Percentiles rank a stretch among this genome's conserved stretches.
Evolutionary conservation across 2,329 filamentous ascomycete species (phyloP).

Genomic region (Diaporthe vexans): DNA sequence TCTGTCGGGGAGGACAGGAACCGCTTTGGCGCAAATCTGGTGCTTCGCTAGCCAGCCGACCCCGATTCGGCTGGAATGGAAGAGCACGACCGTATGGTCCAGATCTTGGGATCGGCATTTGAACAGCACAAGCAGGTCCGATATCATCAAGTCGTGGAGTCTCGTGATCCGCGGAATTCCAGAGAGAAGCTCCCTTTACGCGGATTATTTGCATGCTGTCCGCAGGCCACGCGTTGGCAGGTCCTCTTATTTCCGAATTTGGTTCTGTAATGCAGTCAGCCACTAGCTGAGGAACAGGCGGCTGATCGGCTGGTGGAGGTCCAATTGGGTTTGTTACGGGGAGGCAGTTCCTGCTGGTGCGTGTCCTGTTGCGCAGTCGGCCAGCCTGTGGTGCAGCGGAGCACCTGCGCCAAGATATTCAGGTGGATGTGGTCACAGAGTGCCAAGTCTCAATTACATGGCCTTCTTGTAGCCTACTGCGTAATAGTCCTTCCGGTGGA

Average conservation of each 20-base stretch:
- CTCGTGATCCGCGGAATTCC: neutral
- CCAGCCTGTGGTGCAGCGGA: neutral
- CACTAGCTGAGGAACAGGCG: conserved; percentile 26
- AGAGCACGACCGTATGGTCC: neutral
- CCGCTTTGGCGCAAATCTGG: conserved; percentile 8
- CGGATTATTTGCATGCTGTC: conserved; percentile 7
- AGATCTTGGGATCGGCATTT: conserved; percentile 5
- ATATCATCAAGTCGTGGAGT: neutral
- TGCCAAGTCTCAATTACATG: conserved; percentile 24
- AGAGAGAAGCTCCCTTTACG: neutral
- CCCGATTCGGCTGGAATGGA: conserved; percentile 21
- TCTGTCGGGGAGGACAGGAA: conserved; percentile 8
- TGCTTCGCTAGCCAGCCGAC: conserved; percentile 17
- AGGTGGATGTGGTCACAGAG: conserved; percentile 9
- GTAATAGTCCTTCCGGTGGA: neutral
- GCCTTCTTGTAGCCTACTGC: conserved; percentile 7
- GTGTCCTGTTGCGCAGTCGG: conserved; percentile 15
- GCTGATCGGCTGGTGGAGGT: neutral
- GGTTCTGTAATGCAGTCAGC: conserved; percentile 28
- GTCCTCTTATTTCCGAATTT: conserved; percentile 19
- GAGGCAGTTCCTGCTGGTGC: neutral
- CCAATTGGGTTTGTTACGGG: conserved; percentile 1
- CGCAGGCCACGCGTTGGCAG: conserved; percentile 27
- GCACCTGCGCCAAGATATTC: conserved; percentile 8
- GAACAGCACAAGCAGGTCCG: neutral